Percentiles rank a stretch among this genome's conserved stretches.
These are phyloP conservation scores for Spergularia marina DNA, from an alignment of 148 eudicot genomes.

Conservation along the genomic window DNA sequence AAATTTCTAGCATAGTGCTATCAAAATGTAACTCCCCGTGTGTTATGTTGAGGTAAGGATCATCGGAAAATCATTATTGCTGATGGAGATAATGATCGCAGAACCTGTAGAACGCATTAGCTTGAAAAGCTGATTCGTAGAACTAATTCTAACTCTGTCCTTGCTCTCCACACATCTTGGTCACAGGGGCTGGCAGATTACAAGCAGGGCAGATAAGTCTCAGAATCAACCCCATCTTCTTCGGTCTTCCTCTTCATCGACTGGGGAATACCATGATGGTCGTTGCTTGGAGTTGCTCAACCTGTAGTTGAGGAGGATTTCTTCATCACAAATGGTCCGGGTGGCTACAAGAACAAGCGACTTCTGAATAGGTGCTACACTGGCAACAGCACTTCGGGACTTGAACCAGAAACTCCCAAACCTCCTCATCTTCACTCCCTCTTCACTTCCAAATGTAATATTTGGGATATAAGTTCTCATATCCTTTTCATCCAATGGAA, in stretches of 20 bases:
- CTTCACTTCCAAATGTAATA: conserved; percentile 55
- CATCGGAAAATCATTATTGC: not conserved
- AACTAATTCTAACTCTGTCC: not conserved
- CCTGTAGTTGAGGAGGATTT: conserved; percentile 78
- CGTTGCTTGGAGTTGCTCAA: conserved; percentile 74
- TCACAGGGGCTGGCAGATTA: not conserved
- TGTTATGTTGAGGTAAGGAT: not conserved
- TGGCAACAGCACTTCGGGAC: conserved; percentile 48
- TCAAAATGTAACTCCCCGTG: not conserved
- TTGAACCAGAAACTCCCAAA: conserved; percentile 87
- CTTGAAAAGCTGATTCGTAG: not conserved
- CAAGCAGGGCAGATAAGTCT: not conserved
- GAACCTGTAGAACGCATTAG: not conserved
- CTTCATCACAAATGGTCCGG: conserved; percentile 62
- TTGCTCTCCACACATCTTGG: not conserved
- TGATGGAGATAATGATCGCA: not conserved
- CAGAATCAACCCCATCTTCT: conserved; percentile 71
- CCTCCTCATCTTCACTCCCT: conserved; percentile 65
- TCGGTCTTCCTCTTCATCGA: conserved; percentile 89
- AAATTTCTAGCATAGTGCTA: not conserved
- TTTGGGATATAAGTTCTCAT: conserved; percentile 85
- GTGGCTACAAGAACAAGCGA: conserved; percentile 80
- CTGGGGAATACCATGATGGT: conserved; percentile 87
- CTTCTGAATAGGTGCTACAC: conserved; percentile 50
- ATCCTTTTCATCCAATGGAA: conserved; percentile 61